Percentiles rank a stretch among this genome's conserved stretches.
Evolutionary conservation across 176 grass and related monocot genomes (phyloP).

Genomic region (Puccinellia tenuiflora): DNA sequence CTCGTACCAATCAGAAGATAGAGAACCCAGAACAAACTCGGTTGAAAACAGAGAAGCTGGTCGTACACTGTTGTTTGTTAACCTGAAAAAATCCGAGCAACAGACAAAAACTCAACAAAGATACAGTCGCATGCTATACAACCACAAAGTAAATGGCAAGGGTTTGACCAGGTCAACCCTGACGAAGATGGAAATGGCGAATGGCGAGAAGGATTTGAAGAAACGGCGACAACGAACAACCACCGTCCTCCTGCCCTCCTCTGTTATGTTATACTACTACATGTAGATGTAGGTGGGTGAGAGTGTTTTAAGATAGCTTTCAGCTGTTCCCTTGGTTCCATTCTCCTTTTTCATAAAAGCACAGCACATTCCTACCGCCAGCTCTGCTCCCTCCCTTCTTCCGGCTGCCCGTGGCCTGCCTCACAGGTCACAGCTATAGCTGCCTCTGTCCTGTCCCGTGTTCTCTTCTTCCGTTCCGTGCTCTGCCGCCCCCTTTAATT

Average conservation of each 20-base stretch:
- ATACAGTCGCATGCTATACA: not conserved
- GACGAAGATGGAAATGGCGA: not conserved
- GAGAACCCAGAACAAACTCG: not conserved
- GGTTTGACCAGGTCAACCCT: not conserved
- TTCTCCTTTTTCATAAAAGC: slow-evolving; percentile 7
- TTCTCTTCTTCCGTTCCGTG: not conserved
- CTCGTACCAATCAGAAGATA: not conserved
- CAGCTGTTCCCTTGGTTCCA: slow-evolving; percentile 17
- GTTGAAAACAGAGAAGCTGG: not conserved
- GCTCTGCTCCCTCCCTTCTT: not conserved
- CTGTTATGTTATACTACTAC: not conserved
- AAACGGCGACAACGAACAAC: not conserved
- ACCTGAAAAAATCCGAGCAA: not conserved
- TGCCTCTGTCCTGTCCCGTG: not conserved
- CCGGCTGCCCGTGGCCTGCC: not conserved
- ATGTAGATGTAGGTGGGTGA: not conserved
- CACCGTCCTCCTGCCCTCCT: not conserved
- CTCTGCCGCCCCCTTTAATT: slow-evolving; percentile 1
- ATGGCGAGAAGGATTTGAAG: not conserved
- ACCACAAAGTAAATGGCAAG: not conserved
- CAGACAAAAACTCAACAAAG: not conserved
- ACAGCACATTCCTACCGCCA: not conserved
- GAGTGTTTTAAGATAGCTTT: not conserved
- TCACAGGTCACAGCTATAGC: too few species aligned
- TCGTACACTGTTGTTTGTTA: not conserved